phyloP scores from a whole-genome alignment of 345 rosid genomes.

The Ailanthus altissimus region DNA sequence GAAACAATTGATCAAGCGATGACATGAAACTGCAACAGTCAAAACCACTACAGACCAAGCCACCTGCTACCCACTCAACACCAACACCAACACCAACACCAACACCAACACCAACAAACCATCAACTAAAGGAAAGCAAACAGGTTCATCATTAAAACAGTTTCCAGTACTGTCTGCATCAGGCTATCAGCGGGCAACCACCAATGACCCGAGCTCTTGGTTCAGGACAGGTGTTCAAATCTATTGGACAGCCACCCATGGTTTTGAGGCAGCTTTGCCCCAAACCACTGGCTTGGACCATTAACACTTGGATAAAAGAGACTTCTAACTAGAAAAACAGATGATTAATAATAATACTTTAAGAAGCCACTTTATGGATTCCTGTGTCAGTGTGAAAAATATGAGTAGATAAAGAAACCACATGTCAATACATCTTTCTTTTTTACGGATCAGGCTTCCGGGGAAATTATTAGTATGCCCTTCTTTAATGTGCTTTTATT shows the following conservation, averaged over 20 bases:
- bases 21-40: background rate
- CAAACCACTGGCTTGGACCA: conserved; percentile 25
- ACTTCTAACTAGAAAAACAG: no score
- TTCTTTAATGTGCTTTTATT: no score
- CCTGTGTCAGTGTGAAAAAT: background rate
- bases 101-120: conserved; percentile 13
- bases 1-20: no score
- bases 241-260: conserved; percentile 21
- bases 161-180: background rate
- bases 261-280: conserved; percentile 15
- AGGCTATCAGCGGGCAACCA: no score
- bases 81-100: no score
- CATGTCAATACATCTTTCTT: background rate
- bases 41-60: background rate
- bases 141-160: background rate
- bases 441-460: no score
- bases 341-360: no score
- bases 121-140: conserved; percentile 7
- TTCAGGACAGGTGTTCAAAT: conserved; percentile 13
- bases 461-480: no score
- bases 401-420: background rate
- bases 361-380: background rate
- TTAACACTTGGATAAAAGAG: background rate
- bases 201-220: conserved; percentile 5
- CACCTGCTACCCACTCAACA: background rate